Evolutionary conservation across 768 basidiomycete genomes (phyloP).

Genomic region (Macrolepiota fuliginosa): DNA sequence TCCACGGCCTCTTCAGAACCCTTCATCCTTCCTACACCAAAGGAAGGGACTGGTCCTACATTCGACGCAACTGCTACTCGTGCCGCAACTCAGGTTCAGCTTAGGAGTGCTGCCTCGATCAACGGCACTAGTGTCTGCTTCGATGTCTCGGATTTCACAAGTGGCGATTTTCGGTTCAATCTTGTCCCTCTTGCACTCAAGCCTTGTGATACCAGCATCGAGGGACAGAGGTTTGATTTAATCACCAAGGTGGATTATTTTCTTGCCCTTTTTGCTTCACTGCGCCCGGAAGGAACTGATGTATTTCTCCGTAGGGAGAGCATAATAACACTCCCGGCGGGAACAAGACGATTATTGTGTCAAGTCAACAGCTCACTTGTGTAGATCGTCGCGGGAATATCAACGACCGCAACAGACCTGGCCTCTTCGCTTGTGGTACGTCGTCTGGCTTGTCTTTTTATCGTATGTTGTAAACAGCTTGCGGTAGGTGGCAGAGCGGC

Average conservation of each 20-base stretch:
- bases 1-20: background rate
- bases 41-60: background rate
- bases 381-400: conserved; percentile 20
- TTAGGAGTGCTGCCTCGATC: background rate
- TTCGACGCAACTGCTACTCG: background rate
- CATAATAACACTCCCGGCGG: conserved; percentile 21
- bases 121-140: conserved; percentile 10
- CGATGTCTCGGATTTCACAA: conserved; percentile 17
- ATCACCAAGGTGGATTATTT: conserved; percentile 17
- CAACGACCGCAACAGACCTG: conserved; percentile 21
- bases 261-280: background rate
- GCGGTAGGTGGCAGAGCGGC: conserved; percentile 22
- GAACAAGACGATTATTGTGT: conserved; percentile 19
- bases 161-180: conserved; percentile 22
- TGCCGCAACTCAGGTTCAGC: background rate
- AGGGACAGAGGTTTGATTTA: conserved; percentile 19
- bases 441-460: background rate
- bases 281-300: background rate
- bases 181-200: conserved; percentile 21
- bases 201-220: conserved; percentile 16
- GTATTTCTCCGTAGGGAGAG: conserved; percentile 13
- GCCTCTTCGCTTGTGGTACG: conserved; percentile 22
- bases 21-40: background rate
- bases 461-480: background rate
- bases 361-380: conserved; percentile 21